phyloP scores from a whole-genome alignment of 2,329 filamentous ascomycete species.

The Clonostachys byssicola region DNA sequence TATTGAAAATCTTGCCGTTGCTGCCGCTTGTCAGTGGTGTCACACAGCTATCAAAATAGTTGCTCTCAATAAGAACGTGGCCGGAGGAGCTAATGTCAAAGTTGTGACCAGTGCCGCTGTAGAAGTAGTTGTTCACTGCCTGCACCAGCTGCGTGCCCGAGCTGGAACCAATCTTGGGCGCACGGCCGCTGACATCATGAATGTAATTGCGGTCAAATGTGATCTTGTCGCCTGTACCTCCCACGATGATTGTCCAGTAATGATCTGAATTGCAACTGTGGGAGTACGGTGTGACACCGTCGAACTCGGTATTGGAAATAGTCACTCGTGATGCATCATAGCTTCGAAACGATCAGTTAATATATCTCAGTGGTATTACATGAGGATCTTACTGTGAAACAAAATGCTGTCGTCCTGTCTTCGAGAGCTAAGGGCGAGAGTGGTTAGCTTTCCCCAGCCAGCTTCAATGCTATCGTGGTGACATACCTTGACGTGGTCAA shows the following conservation, averaged over 20 bases:
- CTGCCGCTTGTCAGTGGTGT: conserved; percentile 9
- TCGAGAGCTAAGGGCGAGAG: background rate
- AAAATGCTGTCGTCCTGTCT: background rate
- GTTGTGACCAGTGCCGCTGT: conserved; percentile 49
- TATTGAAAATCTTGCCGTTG: conserved; percentile 1
- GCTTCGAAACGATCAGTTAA: conserved; percentile 19
- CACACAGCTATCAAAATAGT: conserved; percentile 50
- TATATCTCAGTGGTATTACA: background rate
- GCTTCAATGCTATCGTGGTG: background rate
- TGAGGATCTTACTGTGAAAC: background rate
- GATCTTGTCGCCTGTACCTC: conserved; percentile 35
- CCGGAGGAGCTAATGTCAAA: conserved; percentile 44
- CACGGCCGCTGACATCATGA: conserved; percentile 52
- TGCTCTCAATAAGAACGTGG: conserved; percentile 50
- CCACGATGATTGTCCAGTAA: conserved; percentile 29
- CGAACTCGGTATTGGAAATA: conserved; percentile 39
- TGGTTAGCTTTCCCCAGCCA: background rate
- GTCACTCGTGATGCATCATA: conserved; percentile 32
- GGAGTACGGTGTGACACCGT: conserved; percentile 35
- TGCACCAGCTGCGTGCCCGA: conserved; percentile 54
- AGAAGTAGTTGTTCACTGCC: conserved; percentile 60
- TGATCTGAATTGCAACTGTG: conserved; percentile 37
- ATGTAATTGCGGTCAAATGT: conserved; percentile 59
- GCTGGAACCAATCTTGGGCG: conserved; percentile 53
- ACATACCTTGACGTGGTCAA: conserved; percentile 43